Evolutionary conservation across 768 basidiomycete species (phyloP), one percentile per base, ranked within the genome.

Genomic region (Macrolepiota dolichaula): DNA sequence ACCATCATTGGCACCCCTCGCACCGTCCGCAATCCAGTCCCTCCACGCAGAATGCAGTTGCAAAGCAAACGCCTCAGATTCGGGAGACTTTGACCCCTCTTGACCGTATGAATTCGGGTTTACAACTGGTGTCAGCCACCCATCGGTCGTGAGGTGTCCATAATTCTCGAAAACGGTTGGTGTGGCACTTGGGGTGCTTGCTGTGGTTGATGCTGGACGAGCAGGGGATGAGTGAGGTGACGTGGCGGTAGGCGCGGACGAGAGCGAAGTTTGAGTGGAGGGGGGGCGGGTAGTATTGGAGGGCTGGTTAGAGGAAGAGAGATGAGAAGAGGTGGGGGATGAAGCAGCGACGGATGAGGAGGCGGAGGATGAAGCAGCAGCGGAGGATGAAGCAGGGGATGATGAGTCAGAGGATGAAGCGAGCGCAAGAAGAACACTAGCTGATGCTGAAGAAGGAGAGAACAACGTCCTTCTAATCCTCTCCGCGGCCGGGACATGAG

Each of bases 61-160:
- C 4, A 95, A 70, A 11, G 90, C 83, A 71, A 96, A 96, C 6
- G 89, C 90, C 74, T 95, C 81, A 0, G 80, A 86, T 71, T 96
- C 94, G 1, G 93, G 83, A 62, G 88, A 90, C 19, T 83, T 22
- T 0, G 71, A 61, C 0, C 89, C 87, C 62, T 81, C 60, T 1
- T 63, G 11, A 0, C 76, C 74, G 66, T 79, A 86, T 1, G 76
- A 69, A 56, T 88, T 70, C 0, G 94, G 93, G 67, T 96, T 77
- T 2, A 90, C 90, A 17, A 94, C 91, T 4, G 90, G 90, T 4
- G 75, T 77, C 25, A 93, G 72, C 85, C 88, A 90, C 2, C 90
- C 87, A 40, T 85, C 74, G 9, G 63, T n/a, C 0, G 79, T 79
- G 63, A 91, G 80, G 66, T 88, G 85, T 22, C 64, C 65, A 47